phyloP scores from a whole-genome alignment of 352 stramenopile species.

The Elongisporangium anandrum region DNA sequence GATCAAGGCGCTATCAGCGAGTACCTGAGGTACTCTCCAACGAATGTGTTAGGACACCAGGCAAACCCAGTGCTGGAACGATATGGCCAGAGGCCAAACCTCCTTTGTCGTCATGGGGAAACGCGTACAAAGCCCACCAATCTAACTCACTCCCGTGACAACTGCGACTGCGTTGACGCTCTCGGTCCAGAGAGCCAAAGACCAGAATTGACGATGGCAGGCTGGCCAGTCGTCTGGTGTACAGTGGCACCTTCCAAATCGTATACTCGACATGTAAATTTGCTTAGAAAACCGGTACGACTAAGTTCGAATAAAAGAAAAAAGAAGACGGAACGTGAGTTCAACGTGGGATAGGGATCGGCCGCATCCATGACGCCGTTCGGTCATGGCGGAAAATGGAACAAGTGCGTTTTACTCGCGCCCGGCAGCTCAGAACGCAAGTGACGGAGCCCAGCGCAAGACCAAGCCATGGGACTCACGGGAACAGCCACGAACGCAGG shows the following conservation, averaged over 20 bases:
- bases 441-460: not conserved
- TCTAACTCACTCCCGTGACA: conserved; percentile 2
- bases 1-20: conserved; percentile 62
- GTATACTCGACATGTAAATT: not conserved
- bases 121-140: no score
- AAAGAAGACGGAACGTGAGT: not conserved
- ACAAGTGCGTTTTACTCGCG: not conserved
- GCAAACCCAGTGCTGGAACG: conserved; percentile 46
- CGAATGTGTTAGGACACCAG: conserved; percentile 22
- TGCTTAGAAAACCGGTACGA: not conserved
- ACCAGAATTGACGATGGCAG: conserved; percentile 15
- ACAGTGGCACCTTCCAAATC: not conserved
- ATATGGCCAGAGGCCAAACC: conserved; percentile 12
- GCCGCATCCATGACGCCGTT: not conserved
- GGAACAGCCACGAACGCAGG: conserved; percentile 47
- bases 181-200: not conserved
- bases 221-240: not conserved
- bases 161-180: not conserved
- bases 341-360: not conserved
- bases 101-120: conserved; percentile 42
- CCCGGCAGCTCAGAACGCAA: not conserved
- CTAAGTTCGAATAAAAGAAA: not conserved
- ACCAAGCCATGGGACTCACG: not conserved
- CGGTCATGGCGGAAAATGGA: not conserved
- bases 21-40: conserved; percentile 69